These are phyloP conservation scores for Candida ascalaphidarum DNA, from an alignment of 805 yeast genomes.

Conservation along the genomic window DNA sequence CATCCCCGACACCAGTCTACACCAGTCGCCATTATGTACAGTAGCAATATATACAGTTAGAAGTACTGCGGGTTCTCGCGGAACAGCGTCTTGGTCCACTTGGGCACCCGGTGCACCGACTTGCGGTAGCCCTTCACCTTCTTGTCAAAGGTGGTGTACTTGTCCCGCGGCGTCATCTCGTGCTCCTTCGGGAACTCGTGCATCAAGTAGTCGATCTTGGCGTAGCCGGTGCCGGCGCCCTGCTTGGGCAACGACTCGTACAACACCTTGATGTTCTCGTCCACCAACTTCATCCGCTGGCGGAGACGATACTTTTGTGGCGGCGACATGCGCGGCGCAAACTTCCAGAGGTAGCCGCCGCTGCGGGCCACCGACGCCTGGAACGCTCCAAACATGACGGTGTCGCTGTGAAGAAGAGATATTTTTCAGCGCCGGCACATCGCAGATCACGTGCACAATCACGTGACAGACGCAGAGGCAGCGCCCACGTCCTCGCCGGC, in stretches of 20 bases:
- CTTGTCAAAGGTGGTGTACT: conserved; percentile 79
- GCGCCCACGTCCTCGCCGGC: no score
- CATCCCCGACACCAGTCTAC: no score
- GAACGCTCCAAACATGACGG: conserved; percentile 63
- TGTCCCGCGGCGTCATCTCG: conserved; percentile 76
- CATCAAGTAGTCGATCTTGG: conserved; percentile 27
- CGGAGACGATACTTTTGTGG: conserved; percentile 81
- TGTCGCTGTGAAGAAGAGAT: neutral
- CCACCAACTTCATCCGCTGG: conserved; percentile 75
- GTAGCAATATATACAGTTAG: no score
- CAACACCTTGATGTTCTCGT: conserved; percentile 62
- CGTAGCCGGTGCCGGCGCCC: conserved; percentile 27
- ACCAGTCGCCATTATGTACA: no score
- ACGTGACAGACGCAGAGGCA: no score
- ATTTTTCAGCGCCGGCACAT: no score
- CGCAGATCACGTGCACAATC: no score
- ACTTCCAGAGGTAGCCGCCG: conserved; percentile 72
- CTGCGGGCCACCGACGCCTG: conserved; percentile 45
- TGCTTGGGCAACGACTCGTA: conserved; percentile 27
- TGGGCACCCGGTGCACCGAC: conserved; percentile 79
- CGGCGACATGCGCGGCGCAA: conserved; percentile 49
- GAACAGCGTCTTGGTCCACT: conserved; percentile 81
- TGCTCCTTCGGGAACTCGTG: conserved; percentile 60
- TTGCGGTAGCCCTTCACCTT: conserved; percentile 75
- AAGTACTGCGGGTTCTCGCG: conserved; percentile 73